Evolutionary conservation across 257 asterid genomes (phyloP).

Genomic region (Scutellaria barbata): DNA sequence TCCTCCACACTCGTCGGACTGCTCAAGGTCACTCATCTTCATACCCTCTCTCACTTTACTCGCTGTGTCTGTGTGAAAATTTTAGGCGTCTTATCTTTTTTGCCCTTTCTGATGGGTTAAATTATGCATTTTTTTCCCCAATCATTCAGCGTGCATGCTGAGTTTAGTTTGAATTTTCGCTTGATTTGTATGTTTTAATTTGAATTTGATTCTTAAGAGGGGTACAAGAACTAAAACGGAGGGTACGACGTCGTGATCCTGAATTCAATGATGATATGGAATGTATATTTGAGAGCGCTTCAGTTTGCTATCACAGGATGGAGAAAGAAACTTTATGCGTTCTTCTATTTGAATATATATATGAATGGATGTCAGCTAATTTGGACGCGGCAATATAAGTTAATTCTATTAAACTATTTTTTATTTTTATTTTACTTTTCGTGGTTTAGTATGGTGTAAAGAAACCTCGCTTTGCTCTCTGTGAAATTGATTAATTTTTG

Average conservation of each 20-base stretch:
- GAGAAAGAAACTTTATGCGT: conserved; percentile 4
- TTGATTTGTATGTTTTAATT: conserved; percentile 24
- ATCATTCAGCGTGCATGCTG: conserved; percentile 23
- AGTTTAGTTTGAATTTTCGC: conserved; percentile 10
- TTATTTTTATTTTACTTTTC: background rate
- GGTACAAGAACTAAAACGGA: conserved; percentile 28
- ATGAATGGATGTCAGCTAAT: background rate
- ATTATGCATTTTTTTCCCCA: background rate
- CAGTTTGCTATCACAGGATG: conserved; percentile 2
- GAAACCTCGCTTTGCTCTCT: background rate
- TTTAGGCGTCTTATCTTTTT: background rate
- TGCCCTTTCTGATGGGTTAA: background rate
- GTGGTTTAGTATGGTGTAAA: background rate
- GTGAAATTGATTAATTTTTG: background rate
- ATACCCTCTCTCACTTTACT: conserved; percentile 13
- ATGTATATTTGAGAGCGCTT: conserved; percentile 19
- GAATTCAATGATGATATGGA: background rate
- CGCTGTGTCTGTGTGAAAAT: background rate
- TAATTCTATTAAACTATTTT: background rate
- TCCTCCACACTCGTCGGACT: conserved; percentile 70
- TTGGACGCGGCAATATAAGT: conserved; percentile 4
- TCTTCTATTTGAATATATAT: background rate
- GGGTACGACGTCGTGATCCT: conserved; percentile 28
- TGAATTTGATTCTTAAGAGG: conserved; percentile 12
- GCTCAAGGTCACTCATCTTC: conserved; percentile 48